Conservation (phyloP, 2,329 filamentous ascomycete genomes). For the Phyllosticta citriasiana region DNA sequence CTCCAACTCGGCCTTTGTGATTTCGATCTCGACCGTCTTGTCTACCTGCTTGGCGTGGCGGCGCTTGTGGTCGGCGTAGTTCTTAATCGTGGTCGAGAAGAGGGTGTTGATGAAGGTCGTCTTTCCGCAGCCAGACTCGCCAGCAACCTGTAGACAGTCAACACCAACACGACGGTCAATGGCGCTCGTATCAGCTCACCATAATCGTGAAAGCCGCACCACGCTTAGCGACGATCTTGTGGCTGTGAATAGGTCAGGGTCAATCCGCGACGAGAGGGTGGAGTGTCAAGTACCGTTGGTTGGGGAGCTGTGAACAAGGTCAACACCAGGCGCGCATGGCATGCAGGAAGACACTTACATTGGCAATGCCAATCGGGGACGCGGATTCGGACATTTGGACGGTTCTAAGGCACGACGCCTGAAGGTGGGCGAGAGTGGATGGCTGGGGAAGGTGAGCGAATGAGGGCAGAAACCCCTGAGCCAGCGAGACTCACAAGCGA, state of each 20-base stretch:
- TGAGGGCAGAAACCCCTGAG: conserved; percentile 5
- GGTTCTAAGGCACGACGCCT: conserved; percentile 10
- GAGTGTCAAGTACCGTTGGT: conserved; percentile 46
- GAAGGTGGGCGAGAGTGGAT: background rate
- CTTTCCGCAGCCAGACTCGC: conserved; percentile 97
- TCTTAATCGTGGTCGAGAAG: conserved; percentile 99
- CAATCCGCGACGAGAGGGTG: background rate
- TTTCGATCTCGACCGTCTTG: conserved; percentile 99
- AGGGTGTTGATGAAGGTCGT: conserved; percentile 99
- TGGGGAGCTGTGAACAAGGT: conserved; percentile 47
- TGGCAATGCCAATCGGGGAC: conserved; percentile 64
- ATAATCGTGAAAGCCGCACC: conserved; percentile 99
- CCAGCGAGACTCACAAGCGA: background rate
- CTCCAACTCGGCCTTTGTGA: conserved; percentile 98
- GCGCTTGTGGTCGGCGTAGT: conserved; percentile 99
- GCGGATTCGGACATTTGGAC: conserved; percentile 52
- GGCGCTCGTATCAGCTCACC: conserved; percentile 47
- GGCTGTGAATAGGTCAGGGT: conserved; percentile 37
- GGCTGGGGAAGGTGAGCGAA: conserved; percentile 5
- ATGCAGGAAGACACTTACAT: conserved; percentile 42
- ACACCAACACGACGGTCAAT: conserved; percentile 20
- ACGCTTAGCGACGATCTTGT: conserved; percentile 69
- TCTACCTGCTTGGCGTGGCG: conserved; percentile 99
- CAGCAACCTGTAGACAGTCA: conserved; percentile 61
- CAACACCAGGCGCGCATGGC: conserved; percentile 18